A percentile compares a stretch with the other conserved stretches of the same genome.
These are phyloP conservation scores for Dryas alaskensis DNA, from an alignment of 306 rosid genomes.

Conservation along the genomic window DNA sequence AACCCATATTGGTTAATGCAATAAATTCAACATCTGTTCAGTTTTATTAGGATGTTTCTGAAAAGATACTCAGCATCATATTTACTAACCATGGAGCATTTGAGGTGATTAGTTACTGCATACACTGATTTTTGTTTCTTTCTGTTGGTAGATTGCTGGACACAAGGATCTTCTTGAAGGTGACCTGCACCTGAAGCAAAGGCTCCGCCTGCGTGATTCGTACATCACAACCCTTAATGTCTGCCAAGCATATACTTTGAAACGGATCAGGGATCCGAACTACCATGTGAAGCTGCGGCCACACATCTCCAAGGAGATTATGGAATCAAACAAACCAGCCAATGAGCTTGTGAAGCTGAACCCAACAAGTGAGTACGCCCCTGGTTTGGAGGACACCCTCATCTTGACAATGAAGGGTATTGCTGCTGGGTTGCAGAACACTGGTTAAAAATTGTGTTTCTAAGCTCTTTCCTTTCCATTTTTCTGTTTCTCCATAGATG, in stretches of 20 bases:
- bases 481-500: constrained; percentile 17
- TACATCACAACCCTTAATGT: constrained; percentile 89
- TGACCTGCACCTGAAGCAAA: constrained; percentile 86
- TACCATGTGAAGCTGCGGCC: constrained; percentile 52
- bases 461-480: background rate
- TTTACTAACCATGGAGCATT: background rate
- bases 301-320: constrained; percentile 62
- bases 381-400: constrained; percentile 97
- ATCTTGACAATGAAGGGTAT: constrained; percentile 98
- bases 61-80: background rate
- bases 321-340: constrained; percentile 57
- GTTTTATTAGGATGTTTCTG: background rate
- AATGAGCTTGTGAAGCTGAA: constrained; percentile 80
- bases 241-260: constrained; percentile 97
- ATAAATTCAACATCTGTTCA: background rate
- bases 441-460: constrained; percentile 50
- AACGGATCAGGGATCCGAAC: constrained; percentile 76
- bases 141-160: constrained; percentile 67
- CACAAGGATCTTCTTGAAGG: constrained; percentile 98
- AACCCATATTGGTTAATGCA: background rate
- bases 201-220: constrained; percentile 82
- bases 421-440: constrained; percentile 99
- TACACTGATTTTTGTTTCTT: constrained; percentile 6
- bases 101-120: background rate
- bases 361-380: constrained; percentile 90